Evolutionary conservation across 1,139 yeast species (phyloP), one percentile per base, ranked within the genome.

Genomic region (Hansenula sp.): DNA sequence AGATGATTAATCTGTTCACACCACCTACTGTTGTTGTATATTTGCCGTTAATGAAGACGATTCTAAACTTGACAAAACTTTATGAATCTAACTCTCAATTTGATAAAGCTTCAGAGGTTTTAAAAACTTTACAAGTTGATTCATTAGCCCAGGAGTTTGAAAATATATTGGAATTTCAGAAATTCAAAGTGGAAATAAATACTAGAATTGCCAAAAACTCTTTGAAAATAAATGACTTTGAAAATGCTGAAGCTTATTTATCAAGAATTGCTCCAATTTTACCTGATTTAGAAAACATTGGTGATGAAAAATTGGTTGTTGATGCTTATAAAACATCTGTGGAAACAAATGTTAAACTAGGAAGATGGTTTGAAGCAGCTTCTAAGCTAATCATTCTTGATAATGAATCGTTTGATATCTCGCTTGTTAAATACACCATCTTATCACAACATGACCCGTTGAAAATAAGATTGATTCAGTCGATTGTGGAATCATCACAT

Each of bases 181-280:
- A 37, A 3, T 54, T 54, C 38, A 46, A 43, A 31, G 43, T 54
- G 12, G 41, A 46, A n/a, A 16, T 51, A 1, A 54, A 52, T 36
- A 38, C 47, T n/a, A 42, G 49, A 4, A 50, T 54, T 15, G 62
- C 62, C 9, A 63, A 46, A 19, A 42, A 50, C 36, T 48, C 46
- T 15, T 37, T 21, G 19, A 35, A 33, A 11, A 11, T 42, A 10
- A 18, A 31, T 30, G 39, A 40, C 15, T 33, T 21, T 7, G 48
- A 45, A 28, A 43, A 40, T 24, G 44, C 48, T 10, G 49, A 47
- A 19, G 44, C 46, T 5, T 47, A 47, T 19, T 30, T 47, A 4
- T 40, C 49, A 2, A 42, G 49, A 31, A 42, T 46, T 16, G 21
- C 35, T 5, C 42, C 41, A 6, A 13, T 47, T 6, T 19, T 41